phyloP scores from a whole-genome alignment of 2,329 filamentous ascomycete species.

The Monascus ruber region DNA sequence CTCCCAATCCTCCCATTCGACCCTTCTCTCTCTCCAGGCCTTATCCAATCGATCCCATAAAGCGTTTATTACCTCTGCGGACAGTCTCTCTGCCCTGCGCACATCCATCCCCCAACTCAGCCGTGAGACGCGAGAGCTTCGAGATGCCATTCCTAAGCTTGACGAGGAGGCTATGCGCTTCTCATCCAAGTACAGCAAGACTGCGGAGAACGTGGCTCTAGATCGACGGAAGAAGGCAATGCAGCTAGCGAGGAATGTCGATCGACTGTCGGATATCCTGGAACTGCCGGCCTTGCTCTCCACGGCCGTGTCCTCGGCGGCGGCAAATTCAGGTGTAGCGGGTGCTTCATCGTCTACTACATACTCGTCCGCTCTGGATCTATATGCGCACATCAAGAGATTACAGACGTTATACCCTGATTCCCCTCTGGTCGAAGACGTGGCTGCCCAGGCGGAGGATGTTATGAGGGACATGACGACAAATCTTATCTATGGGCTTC shows the following conservation, averaged over 20 bases:
- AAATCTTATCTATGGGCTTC: conserved; percentile 68
- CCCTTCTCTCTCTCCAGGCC: conserved; percentile 70
- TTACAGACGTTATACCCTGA: conserved; percentile 71
- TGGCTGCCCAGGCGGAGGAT: conserved; percentile 66
- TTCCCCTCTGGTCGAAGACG: conserved; percentile 61
- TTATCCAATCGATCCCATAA: conserved; percentile 85
- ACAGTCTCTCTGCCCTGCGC: conserved; percentile 61
- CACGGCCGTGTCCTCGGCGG: conserved; percentile 48
- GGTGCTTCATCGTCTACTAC: conserved; percentile 46
- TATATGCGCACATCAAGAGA: conserved; percentile 86
- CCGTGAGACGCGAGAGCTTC: conserved; percentile 54
- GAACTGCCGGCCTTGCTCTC: conserved; percentile 79
- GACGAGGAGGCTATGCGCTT: conserved; percentile 71
- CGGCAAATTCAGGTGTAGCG: conserved; percentile 31
- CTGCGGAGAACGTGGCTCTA: conserved; percentile 56
- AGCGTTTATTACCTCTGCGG: conserved; percentile 68
- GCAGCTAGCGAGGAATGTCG: conserved; percentile 73
- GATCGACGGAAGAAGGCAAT: conserved; percentile 67
- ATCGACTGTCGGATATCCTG: conserved; percentile 79
- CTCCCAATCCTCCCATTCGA: conserved; percentile 68
- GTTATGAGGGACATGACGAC: conserved; percentile 82
- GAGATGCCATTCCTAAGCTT: conserved; percentile 61
- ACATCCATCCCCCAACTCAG: conserved; percentile 61
- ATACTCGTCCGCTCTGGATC: conserved; percentile 79
- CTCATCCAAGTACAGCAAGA: conserved; percentile 70